A percentile compares a stretch with the other conserved stretches of the same genome.
phyloP scores from a whole-genome alignment of 75 land plant species.

The Adiantum capillusveneris region DNA sequence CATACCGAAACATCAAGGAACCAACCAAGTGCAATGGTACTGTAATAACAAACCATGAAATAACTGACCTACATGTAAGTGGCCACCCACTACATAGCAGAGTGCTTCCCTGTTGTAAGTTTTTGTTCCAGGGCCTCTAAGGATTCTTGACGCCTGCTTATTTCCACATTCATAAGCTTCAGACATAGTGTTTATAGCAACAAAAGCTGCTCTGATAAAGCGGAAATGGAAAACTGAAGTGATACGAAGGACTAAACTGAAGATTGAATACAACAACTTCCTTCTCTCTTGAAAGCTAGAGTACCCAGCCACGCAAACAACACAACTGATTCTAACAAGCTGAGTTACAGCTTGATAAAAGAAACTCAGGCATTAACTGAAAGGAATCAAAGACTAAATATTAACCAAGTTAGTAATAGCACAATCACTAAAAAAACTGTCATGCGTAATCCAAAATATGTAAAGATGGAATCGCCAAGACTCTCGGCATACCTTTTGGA shows the following conservation, averaged over 20 bases:
- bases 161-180: conserved; percentile 1
- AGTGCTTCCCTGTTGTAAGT: conserved; percentile 21
- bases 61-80: conserved; percentile 30
- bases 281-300: too few species aligned
- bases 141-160: neutral
- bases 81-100: conserved; percentile 33
- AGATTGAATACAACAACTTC: too few species aligned
- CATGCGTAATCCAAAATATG: too few species aligned
- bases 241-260: neutral
- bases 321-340: too few species aligned
- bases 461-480: too few species aligned
- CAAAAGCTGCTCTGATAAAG: conserved; percentile 8
- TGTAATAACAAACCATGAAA: conserved; percentile 7
- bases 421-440: too few species aligned
- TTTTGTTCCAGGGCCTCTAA: conserved; percentile 23
- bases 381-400: too few species aligned
- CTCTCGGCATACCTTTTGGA: conserved; percentile 36
- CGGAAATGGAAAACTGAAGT: conserved; percentile 5
- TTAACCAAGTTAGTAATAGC: too few species aligned
- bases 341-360: too few species aligned
- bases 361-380: too few species aligned
- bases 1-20: neutral
- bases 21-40: conserved; percentile 10
- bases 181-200: conserved; percentile 3
- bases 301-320: too few species aligned